Conservation (phyloP, 108 stramenopile genomes). For the Nannochloropsis gaditana region DNA sequence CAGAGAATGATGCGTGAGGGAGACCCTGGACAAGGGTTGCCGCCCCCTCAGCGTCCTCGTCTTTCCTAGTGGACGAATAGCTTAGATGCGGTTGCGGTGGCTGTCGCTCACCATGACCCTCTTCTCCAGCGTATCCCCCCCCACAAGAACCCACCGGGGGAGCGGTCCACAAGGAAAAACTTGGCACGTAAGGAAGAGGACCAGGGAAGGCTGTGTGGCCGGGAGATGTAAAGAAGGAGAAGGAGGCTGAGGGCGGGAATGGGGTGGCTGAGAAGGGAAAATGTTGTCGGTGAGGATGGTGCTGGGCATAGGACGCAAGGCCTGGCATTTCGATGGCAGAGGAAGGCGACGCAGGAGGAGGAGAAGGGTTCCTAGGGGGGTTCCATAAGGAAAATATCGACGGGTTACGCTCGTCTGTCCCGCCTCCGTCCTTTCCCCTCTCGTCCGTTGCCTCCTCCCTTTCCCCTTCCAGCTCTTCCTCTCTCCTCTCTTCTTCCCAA, state of each 20-base stretch:
- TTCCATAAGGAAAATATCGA: background rate
- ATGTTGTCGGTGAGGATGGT: background rate
- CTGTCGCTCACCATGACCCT: background rate
- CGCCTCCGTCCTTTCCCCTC: background rate
- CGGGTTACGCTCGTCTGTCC: background rate
- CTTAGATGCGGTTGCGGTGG: no score
- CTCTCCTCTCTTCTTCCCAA: background rate
- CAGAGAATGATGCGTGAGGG: no score
- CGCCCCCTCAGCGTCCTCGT: background rate
- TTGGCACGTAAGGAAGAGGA: slow-evolving; percentile 6
- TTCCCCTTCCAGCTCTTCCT: background rate
- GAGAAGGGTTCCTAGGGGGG: background rate
- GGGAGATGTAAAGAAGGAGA: background rate
- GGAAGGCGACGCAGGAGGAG: background rate
- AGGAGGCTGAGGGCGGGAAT: background rate
- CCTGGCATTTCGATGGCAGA: background rate
- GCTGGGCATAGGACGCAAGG: background rate
- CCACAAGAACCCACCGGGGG: background rate
- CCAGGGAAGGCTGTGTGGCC: background rate
- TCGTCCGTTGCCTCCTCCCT: background rate
- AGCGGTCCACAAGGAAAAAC: slow-evolving; percentile 34
- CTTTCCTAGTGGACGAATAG: background rate
- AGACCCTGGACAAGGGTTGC: background rate
- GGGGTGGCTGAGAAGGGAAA: background rate
- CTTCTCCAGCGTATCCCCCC: background rate